phyloP scores from a whole-genome alignment of 1,139 yeast genomes.

The Hansenula sp. region DNA sequence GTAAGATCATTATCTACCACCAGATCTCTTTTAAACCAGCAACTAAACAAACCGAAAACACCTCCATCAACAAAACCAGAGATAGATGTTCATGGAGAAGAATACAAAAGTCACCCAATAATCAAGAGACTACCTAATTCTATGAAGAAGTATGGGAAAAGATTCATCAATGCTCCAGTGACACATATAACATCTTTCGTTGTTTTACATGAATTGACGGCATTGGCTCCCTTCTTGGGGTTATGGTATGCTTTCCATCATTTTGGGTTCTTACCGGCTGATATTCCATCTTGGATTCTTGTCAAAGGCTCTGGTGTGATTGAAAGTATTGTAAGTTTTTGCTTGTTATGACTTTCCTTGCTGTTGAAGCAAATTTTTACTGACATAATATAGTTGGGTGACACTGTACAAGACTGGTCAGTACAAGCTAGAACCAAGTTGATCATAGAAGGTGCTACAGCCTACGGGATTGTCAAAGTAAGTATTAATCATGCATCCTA shows the following conservation, averaged over 20 bases:
- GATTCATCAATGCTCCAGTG: slow-evolving; percentile 47
- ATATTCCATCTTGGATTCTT: slow-evolving; percentile 64
- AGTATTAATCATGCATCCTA: slow-evolving; percentile 6
- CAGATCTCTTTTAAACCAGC: slow-evolving; percentile 5
- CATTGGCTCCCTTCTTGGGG: slow-evolving; percentile 72
- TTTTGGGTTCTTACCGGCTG: slow-evolving; percentile 45
- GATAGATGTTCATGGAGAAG: slow-evolving; percentile 2
- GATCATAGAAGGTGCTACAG: slow-evolving; percentile 81
- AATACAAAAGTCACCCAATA: neutral
- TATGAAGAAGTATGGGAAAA: slow-evolving; percentile 18
- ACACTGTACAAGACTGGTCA: slow-evolving; percentile 30
- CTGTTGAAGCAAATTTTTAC: slow-evolving; percentile 3
- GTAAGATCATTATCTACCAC: slow-evolving; percentile 1
- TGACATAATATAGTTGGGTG: slow-evolving; percentile 22
- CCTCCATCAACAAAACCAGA: slow-evolving; percentile 5
- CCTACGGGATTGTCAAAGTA: slow-evolving; percentile 74
- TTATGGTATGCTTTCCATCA: slow-evolving; percentile 75
- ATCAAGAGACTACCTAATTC: slow-evolving; percentile 19
- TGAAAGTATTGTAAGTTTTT: slow-evolving; percentile 36
- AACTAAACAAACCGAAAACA: slow-evolving; percentile 10
- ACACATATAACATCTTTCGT: slow-evolving; percentile 72
- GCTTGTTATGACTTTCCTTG: neutral
- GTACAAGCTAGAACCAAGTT: slow-evolving; percentile 52
- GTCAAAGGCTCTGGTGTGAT: slow-evolving; percentile 59
- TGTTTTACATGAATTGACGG: slow-evolving; percentile 81